Evolutionary conservation across 345 rosid genomes (phyloP).

Genomic region (Rhizophora mangle): DNA sequence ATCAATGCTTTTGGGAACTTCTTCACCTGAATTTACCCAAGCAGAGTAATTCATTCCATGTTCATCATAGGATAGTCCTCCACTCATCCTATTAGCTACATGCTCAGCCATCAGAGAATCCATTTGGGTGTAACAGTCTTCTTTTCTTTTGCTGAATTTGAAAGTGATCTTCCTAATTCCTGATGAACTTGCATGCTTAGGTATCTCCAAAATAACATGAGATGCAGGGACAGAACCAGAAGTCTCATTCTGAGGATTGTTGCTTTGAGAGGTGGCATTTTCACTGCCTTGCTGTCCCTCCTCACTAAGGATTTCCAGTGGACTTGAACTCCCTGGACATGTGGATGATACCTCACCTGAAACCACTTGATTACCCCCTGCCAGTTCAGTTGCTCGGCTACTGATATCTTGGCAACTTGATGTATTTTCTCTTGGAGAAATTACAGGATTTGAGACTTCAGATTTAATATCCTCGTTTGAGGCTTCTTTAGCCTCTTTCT

Average conservation of each 20-base stretch:
- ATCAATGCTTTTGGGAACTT: constrained; percentile 23
- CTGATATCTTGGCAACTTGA: constrained; percentile 46
- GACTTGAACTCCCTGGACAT: constrained; percentile 40
- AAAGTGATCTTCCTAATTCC: constrained; percentile 87
- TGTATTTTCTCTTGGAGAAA: constrained; percentile 53
- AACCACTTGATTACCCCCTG: constrained; percentile 24
- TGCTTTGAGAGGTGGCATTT: constrained; percentile 16
- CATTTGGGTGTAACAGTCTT: constrained; percentile 35
- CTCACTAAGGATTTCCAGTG: constrained; percentile 54
- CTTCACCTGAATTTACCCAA: constrained; percentile 19
- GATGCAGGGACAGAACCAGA: constrained; percentile 39
- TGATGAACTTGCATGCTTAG: constrained; percentile 69
- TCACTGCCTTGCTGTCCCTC: constrained; percentile 39
- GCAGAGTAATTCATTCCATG: constrained; percentile 10
- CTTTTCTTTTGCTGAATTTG: constrained; percentile 71
- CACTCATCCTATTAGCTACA: constrained; percentile 2
- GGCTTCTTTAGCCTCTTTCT: constrained; percentile 68
- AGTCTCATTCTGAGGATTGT: constrained; percentile 17
- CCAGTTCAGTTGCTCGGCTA: constrained; percentile 42
- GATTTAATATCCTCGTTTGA: constrained; percentile 65
- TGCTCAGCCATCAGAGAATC: constrained; percentile 12
- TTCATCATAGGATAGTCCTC: constrained; percentile 10
- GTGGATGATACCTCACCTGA: constrained; percentile 43
- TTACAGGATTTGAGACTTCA: constrained; percentile 72
- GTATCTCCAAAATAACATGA: constrained; percentile 77